Percentiles rank a stretch among this genome's conserved stretches.
Evolutionary conservation across 371 early-diverging fungal species (phyloP).

Genomic region (Mucor irregularis): DNA sequence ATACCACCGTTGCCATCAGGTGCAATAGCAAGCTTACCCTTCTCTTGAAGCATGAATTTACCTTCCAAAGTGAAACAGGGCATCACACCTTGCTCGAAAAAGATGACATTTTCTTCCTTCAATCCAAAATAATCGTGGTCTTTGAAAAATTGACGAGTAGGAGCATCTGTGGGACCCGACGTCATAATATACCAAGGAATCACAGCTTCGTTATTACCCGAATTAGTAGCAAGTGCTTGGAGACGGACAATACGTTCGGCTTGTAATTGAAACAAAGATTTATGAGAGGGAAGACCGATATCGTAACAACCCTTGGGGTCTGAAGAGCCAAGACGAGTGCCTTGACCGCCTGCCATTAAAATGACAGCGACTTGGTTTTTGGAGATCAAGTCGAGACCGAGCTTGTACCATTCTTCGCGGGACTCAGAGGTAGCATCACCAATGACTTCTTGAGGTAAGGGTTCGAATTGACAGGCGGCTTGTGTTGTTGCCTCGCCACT

Average conservation of each 20-base stretch:
- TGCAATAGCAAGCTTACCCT: slow-evolving; percentile 51
- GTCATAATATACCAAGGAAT: slow-evolving; percentile 87
- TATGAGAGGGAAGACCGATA: slow-evolving; percentile 71
- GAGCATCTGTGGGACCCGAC: slow-evolving; percentile 69
- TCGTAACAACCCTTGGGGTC: slow-evolving; percentile 86
- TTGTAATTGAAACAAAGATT: slow-evolving; percentile 77
- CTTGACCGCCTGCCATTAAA: slow-evolving; percentile 83
- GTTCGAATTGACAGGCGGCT: slow-evolving; percentile 35
- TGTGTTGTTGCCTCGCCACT: background rate
- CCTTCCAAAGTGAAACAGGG: slow-evolving; percentile 53
- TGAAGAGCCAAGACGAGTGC: slow-evolving; percentile 76
- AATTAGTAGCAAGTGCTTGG: slow-evolving; percentile 38
- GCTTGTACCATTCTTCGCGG: slow-evolving; percentile 48
- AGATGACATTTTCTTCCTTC: slow-evolving; percentile 61
- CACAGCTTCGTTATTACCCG: slow-evolving; percentile 32
- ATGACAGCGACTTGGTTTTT: slow-evolving; percentile 65
- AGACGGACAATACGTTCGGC: slow-evolving; percentile 66
- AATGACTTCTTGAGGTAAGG: slow-evolving; percentile 59
- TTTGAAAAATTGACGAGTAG: slow-evolving; percentile 67
- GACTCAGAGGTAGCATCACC: slow-evolving; percentile 25
- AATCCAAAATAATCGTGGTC: slow-evolving; percentile 72
- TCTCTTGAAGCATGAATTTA: background rate
- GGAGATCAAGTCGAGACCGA: slow-evolving; percentile 64
- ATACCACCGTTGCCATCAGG: slow-evolving; percentile 86
- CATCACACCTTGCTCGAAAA: slow-evolving; percentile 69